Evolutionary conservation across 306 rosid genomes (phyloP), one percentile per base, ranked within the genome.

Genomic region (Trichosanthes cucumerina): DNA sequence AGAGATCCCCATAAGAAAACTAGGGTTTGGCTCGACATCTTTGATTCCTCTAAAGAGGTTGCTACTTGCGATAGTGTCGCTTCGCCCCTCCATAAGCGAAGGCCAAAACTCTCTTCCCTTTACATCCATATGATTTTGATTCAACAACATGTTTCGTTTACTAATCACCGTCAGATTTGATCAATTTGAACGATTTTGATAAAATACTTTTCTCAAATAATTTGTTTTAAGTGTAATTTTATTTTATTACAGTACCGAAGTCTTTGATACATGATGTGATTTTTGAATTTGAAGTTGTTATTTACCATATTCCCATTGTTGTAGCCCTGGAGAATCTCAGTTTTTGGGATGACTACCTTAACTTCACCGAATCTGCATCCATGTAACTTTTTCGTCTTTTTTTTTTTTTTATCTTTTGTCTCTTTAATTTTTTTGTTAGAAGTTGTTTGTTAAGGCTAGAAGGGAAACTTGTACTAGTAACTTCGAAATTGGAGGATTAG

Each of bases 321-420:
- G 43, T 87, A 94, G 98, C 79, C 90, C 77, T 95, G 95, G 96
- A 90, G 98, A 82, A 63, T 86, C 12, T 82, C 93, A 70, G 85
- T 93, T 82, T 95, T 95, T 63, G 92, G 86, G 39, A 88, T 84
- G 98, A 97, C 11, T 95, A 88, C 79, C 88, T 90, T 26, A 92
- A 92, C 84, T 94, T 92, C 92, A 94, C 98, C 85, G 92, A 90
- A 80, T 69, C 96, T 78, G 96, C 84, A 38, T 94, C 86, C 85
- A 85, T 85, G 97, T 92, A 79, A 84, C 81, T 9, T 7, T 75
- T n/a, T n/a, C n/a, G n/a, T 28, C 33, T 28, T 34, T 43, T n/a
- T 3, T 34, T 1, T 56, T 2, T 3, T 66, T 54, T 23, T 7
- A 36, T n/a, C n/a, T n/a, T n/a, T n/a, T n/a, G n/a, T n/a, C n/a